Evolutionary conservation across 2,329 filamentous ascomycete genomes (phyloP), one percentile per base, ranked within the genome.

Genomic region (Endoconidiophora laricicola): DNA sequence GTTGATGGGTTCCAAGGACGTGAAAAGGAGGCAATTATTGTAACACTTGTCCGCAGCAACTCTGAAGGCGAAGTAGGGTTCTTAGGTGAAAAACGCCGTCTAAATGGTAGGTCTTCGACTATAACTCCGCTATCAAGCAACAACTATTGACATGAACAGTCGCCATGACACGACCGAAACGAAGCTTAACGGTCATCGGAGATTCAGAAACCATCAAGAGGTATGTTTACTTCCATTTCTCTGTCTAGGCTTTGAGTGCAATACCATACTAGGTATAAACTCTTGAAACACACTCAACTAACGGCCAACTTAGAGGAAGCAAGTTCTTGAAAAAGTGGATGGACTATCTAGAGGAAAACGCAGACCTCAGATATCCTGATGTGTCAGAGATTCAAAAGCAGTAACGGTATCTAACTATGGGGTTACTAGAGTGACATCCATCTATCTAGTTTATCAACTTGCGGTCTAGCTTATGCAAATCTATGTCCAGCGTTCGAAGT

Each of bases 1-100:
- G 86, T 98, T 2, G 91, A 98, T 63, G 91, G 90, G 2, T 98
- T 98, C 62, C 91, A 98, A 64, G 91, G 91, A 33, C 78, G 91
- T 16, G 91, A 98, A 65, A 98, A 98, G 65, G 91, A 98, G 64
- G 91, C 86, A 2, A 81, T 98, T 14, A 75, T 98, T 38, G 81
- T 98, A 47, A 94, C 83, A 63, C 73, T 96, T n/a, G 91, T 98
- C 51, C 75, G 91, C 56, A 95, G 88, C 65, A 98, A 98, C 61
- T 57, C 78, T 4, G 77, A 87, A 45, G 78, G 81, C 46, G 87
- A 96, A 62, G 88, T 96, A 12, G 91, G 91, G 7, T 98, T 98
- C 60, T 67, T 98, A 37, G 86, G 79, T 12, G 91, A 98, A 66
- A 94, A 88, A 71, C 76, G 91, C 55, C 75, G 91, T 55, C 68